Conservation (phyloP, 2,329 filamentous ascomycete species). For the Gremmenia infestans region DNA sequence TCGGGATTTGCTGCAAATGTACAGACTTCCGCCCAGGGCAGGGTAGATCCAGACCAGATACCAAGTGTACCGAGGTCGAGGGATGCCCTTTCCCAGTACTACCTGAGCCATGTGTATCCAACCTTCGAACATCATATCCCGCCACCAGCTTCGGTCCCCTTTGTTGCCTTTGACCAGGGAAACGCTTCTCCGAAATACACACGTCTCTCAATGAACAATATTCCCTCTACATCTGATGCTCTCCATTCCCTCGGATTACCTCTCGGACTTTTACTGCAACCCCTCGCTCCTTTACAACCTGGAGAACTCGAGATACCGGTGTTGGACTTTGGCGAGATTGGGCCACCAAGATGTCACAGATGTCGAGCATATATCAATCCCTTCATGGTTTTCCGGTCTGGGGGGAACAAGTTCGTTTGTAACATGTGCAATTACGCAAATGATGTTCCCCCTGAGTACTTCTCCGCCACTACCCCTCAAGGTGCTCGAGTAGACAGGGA, state of each 20-base stretch:
- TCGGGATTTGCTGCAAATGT: slow-evolving; percentile 39
- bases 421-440: slow-evolving; percentile 98
- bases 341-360: slow-evolving; percentile 84
- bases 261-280: slow-evolving; percentile 83
- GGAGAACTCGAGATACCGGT: slow-evolving; percentile 87
- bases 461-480: slow-evolving; percentile 81
- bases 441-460: slow-evolving; percentile 88
- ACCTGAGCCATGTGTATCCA: slow-evolving; percentile 81
- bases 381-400: slow-evolving; percentile 94
- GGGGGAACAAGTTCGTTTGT: slow-evolving; percentile 94
- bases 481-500: slow-evolving; percentile 84
- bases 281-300: slow-evolving; percentile 73
- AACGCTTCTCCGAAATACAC: slow-evolving; percentile 95
- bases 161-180: slow-evolving; percentile 91
- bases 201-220: slow-evolving; percentile 87
- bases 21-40: slow-evolving; percentile 61
- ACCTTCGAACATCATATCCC: slow-evolving; percentile 94
- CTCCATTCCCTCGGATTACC: slow-evolving; percentile 77
- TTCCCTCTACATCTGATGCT: slow-evolving; percentile 77
- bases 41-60: slow-evolving; percentile 86
- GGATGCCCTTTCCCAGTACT: slow-evolving; percentile 78
- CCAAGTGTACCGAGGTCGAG: slow-evolving; percentile 84
- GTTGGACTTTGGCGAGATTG: slow-evolving; percentile 86
- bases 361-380: slow-evolving; percentile 98
- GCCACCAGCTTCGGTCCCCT: slow-evolving; percentile 81